These are phyloP conservation scores for Botryotinia narcissicola DNA, from an alignment of 2,329 filamentous ascomycete species.

Conservation along the genomic window DNA sequence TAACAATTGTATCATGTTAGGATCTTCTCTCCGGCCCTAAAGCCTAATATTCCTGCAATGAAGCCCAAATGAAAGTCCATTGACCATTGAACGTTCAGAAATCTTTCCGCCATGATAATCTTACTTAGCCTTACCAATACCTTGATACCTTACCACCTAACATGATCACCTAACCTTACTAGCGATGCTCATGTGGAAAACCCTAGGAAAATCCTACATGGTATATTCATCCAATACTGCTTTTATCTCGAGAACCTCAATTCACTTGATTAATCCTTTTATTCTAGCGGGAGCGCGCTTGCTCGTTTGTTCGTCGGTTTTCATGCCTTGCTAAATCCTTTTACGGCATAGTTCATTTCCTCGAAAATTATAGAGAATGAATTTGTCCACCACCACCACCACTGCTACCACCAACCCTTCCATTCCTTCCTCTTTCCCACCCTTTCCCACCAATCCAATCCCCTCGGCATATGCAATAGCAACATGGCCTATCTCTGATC, in stretches of 20 bases:
- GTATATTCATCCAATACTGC: constrained; percentile 16
- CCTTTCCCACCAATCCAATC: constrained; percentile 20
- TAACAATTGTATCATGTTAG: neutral
- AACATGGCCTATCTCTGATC: constrained; percentile 39
- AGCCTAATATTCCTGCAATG: constrained; percentile 30
- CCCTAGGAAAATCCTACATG: neutral
- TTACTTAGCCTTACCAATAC: constrained; percentile 11
- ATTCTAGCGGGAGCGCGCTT: constrained; percentile 41
- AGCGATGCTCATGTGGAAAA: neutral
- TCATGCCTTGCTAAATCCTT: constrained; percentile 23
- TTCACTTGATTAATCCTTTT: neutral
- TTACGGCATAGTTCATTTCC: constrained; percentile 21
- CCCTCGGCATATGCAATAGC: constrained; percentile 31
- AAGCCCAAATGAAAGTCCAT: constrained; percentile 25
- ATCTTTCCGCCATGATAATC: constrained; percentile 16
- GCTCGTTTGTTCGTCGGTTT: constrained; percentile 37
- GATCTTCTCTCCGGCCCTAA: constrained; percentile 2
- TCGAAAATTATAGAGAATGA: constrained; percentile 20
- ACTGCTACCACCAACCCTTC: neutral
- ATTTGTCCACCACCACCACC: neutral
- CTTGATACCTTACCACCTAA: neutral
- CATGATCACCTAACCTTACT: neutral
- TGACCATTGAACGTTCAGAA: constrained; percentile 16
- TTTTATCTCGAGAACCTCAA: constrained; percentile 9
- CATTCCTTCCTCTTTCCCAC: constrained; percentile 8